phyloP scores from a whole-genome alignment of 2,329 filamentous ascomycete species.

The Fusarium sp. region DNA sequence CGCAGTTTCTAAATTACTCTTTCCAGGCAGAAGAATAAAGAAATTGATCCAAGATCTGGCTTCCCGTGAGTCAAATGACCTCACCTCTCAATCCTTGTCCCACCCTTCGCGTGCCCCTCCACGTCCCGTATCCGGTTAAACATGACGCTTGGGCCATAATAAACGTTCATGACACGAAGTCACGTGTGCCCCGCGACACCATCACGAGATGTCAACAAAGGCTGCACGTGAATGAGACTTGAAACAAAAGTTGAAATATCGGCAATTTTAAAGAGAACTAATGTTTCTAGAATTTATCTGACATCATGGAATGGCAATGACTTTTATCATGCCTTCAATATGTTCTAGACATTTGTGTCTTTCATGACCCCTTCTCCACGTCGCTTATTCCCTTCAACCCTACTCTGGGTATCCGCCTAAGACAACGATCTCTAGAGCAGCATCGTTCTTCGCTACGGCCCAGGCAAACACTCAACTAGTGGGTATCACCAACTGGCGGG shows the following conservation, averaged over 20 bases:
- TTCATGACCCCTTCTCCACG: not conserved
- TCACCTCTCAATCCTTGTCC: slow-evolving; percentile 28
- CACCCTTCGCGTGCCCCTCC: slow-evolving; percentile 21
- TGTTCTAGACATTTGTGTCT: not conserved
- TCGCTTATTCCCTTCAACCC: not conserved
- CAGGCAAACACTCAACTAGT: not conserved
- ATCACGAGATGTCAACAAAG: slow-evolving; percentile 1
- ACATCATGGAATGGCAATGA: not conserved
- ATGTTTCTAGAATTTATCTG: not conserved
- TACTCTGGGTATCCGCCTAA: not conserved
- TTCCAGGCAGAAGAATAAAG: slow-evolving; percentile 1
- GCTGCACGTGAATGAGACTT: not conserved
- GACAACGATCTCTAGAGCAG: not conserved
- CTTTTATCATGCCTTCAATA: not conserved
- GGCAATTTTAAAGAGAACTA: not conserved
- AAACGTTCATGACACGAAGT: slow-evolving; percentile 50
- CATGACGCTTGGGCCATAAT: slow-evolving; percentile 36
- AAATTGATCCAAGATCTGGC: slow-evolving; percentile 15
- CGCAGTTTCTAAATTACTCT: not conserved
- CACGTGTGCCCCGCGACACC: slow-evolving; percentile 44
- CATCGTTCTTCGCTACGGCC: not conserved
- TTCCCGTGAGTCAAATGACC: slow-evolving; percentile 13
- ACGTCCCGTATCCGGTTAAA: slow-evolving; percentile 23
- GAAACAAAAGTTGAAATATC: not conserved
- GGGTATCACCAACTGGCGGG: not conserved